Percentiles rank a stretch among this genome's conserved stretches.
phyloP scores from a whole-genome alignment of 495 filamentous ascomycete genomes.

The Letharia lupina region DNA sequence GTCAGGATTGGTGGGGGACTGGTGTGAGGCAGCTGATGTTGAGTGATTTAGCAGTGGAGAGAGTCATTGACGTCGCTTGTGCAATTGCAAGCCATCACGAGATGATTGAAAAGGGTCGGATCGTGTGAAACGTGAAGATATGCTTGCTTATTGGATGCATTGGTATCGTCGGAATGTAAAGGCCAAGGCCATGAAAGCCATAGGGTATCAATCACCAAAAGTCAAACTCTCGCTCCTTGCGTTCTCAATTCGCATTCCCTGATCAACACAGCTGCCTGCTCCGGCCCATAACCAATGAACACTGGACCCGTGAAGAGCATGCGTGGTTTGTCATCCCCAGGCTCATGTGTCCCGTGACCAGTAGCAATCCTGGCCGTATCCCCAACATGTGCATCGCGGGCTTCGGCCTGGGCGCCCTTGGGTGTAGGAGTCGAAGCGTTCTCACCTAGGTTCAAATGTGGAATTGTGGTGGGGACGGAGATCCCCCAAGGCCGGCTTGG shows the following conservation, averaged over 20 bases:
- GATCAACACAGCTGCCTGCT: slow-evolving; percentile 65
- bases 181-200: not conserved
- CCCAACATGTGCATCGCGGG: not conserved
- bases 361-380: not conserved
- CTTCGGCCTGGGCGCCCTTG: slow-evolving; percentile 23
- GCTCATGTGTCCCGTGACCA: not conserved
- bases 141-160: not conserved
- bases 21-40: not conserved
- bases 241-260: slow-evolving; percentile 37
- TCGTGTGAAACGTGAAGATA: too few relatives aligned
- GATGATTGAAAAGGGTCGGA: not conserved
- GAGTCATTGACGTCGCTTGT: not conserved
- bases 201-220: slow-evolving; percentile 1
- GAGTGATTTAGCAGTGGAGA: not conserved
- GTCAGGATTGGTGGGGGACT: not conserved
- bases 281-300: slow-evolving; percentile 78
- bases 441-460: slow-evolving; percentile 17
- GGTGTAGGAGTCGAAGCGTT: slow-evolving; percentile 3
- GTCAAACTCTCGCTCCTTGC: not conserved
- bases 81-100: not conserved
- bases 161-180: not conserved
- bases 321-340: slow-evolving; percentile 36
- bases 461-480: slow-evolving; percentile 50
- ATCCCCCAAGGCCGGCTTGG: slow-evolving; percentile 90
- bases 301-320: slow-evolving; percentile 81